phyloP scores from a whole-genome alignment of 306 rosid species.

The Vicia sativa region DNA sequence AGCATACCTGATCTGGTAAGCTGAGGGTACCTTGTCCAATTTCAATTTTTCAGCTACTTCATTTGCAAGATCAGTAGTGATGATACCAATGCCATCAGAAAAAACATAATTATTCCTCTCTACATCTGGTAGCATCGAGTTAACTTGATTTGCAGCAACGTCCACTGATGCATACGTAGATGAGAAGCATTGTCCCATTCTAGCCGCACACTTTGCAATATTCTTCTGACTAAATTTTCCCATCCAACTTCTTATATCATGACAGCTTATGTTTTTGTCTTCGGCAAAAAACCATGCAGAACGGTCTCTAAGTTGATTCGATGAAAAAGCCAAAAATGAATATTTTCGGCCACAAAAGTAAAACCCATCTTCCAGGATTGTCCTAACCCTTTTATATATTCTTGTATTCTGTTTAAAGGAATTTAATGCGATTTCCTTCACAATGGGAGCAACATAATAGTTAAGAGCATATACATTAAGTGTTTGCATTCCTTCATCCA shows the following conservation, averaged over 20 bases:
- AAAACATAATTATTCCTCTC: conserved; percentile 59
- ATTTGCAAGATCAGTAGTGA: conserved; percentile 75
- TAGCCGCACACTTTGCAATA: conserved; percentile 84
- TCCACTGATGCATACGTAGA: conserved; percentile 88
- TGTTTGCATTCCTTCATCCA: conserved; percentile 92
- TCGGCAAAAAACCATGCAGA: conserved; percentile 96
- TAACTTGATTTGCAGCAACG: conserved; percentile 55
- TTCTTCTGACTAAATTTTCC: conserved; percentile 60
- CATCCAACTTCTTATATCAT: conserved; percentile 61
- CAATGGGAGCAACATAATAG: conserved; percentile 73
- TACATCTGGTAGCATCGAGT: conserved; percentile 53
- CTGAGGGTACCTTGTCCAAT: conserved; percentile 65
- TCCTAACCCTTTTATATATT: conserved; percentile 56
- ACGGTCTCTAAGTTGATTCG: conserved; percentile 84
- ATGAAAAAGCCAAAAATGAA: conserved; percentile 80
- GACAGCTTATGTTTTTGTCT: conserved; percentile 26
- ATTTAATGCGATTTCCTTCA: conserved; percentile 63
- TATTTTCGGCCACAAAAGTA: conserved; percentile 65
- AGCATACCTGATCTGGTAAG: conserved; percentile 87
- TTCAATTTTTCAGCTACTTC: conserved; percentile 82
- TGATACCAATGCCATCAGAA: conserved; percentile 88
- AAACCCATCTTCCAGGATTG: conserved; percentile 64
- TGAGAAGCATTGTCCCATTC: conserved; percentile 91
- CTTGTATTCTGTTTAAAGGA: conserved; percentile 64
- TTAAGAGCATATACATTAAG: conserved; percentile 59